Evolutionary conservation across 495 filamentous ascomycete genomes (phyloP), one percentile per base, ranked within the genome.

Genomic region (Hyaloscypha hepaticicola): DNA sequence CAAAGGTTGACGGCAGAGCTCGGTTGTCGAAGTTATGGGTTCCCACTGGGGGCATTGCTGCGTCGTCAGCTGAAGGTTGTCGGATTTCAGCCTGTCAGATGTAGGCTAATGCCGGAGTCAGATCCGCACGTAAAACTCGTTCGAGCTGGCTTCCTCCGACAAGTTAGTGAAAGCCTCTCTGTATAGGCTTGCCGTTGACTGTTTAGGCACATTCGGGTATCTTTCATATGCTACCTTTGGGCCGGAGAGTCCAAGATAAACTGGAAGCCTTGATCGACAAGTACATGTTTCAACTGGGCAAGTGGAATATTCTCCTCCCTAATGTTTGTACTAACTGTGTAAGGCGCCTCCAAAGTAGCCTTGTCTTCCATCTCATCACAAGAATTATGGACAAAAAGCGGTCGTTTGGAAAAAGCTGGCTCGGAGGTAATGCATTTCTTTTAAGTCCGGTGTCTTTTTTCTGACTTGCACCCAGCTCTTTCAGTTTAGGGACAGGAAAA

Each of bases 201-300:
- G 29, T 66, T 58, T 29, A 93, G 86, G 89, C 91, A 45, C 87
- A 96, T 68, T 84, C 94, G 4, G 96, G 95, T 5, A 83, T 99
- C 34, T 98, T 97, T 73, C 96, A 99, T 74, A 82, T 97, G 70
- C 80, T 99, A 9, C 95, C 95, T 1, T 79, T 99, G n/a, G 95
- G 95, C 3, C 80, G 91, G 38, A 82, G 91, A 31, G 91, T 98
- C 0, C 93, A 97, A 71, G 86, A 92, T 55, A 99, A 98, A 73
- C 73, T 98, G 28, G 92, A 97, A 69, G 73, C 74, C 5, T 78
- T 97, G 4, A 89, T 99, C 73, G 93, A 96, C 65, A 91, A 89
- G 72, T 87, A 97, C 72, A 98, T 99, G 95, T 78, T 80, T 28
- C 79, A 78, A 60, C 64, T 96, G 59, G 90, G 91, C 92, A 75